A percentile compares a stretch with the other conserved stretches of the same genome.
These are phyloP conservation scores for Xylaria grammica DNA, from an alignment of 495 filamentous ascomycete genomes.

Conservation along the genomic window DNA sequence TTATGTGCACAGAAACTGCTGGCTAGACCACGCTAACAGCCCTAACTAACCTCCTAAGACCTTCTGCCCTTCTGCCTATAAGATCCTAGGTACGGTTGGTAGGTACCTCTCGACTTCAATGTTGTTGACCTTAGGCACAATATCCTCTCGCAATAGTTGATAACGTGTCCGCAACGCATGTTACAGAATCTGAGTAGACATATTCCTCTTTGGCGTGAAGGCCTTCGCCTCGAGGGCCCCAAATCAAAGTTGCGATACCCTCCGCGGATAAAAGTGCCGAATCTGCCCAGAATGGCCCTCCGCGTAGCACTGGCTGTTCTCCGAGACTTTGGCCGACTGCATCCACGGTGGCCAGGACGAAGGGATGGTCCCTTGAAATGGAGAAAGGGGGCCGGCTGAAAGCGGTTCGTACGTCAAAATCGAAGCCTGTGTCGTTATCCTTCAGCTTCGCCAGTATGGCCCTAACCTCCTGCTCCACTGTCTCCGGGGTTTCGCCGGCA, in stretches of 20 bases:
- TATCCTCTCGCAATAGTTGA: conserved; percentile 21
- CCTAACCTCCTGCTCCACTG: conserved; percentile 39
- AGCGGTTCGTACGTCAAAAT: conserved; percentile 23
- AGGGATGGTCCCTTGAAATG: conserved; percentile 35
- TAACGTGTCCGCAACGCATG: conserved; percentile 26
- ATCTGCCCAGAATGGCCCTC: conserved; percentile 50
- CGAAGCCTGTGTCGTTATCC: conserved; percentile 23
- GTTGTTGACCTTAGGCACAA: neutral
- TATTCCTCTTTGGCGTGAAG: conserved; percentile 54
- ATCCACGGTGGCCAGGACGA: conserved; percentile 37
- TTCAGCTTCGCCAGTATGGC: conserved; percentile 21
- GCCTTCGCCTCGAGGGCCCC: conserved; percentile 48
- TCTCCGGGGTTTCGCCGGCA: conserved; percentile 40
- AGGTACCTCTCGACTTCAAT: too few relatives aligned
- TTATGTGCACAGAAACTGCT: too few relatives aligned
- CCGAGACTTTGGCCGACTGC: conserved; percentile 25
- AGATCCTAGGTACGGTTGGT: too few relatives aligned
- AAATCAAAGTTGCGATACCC: conserved; percentile 50
- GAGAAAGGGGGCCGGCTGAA: conserved; percentile 27
- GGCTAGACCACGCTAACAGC: too few relatives aligned
- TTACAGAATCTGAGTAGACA: conserved; percentile 42
- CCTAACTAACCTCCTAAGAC: too few relatives aligned
- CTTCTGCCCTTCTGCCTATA: too few relatives aligned
- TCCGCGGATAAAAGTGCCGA: conserved; percentile 45
- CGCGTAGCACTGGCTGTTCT: conserved; percentile 7